These are phyloP conservation scores for Spizellomyces sp. DNA, from an alignment of 192 early-diverging fungal species.

Conservation along the genomic window DNA sequence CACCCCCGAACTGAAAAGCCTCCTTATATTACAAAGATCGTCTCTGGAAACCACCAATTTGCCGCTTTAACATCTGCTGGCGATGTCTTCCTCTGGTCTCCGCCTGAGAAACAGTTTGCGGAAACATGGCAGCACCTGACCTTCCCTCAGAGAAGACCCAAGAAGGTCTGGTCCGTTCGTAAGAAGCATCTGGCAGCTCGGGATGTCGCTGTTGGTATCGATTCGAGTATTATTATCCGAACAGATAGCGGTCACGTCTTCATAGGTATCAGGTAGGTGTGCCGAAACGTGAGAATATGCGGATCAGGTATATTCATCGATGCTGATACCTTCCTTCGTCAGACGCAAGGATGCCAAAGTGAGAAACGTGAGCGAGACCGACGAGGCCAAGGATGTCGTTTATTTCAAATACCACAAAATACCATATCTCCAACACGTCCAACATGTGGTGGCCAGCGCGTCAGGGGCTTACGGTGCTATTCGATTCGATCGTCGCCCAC, in stretches of 20 bases:
- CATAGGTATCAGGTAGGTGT: constrained; percentile 45
- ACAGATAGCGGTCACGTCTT: constrained; percentile 70
- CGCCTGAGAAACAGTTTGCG: constrained; percentile 33
- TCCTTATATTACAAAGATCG: constrained; percentile 30
- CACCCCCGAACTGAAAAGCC: constrained; percentile 2
- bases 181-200: constrained; percentile 48
- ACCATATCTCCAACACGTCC: constrained; percentile 61
- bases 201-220: constrained; percentile 70
- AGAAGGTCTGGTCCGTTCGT: constrained; percentile 60
- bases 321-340: constrained; percentile 8
- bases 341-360: constrained; percentile 35
- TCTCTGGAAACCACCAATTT: constrained; percentile 49
- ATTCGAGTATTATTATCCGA: constrained; percentile 65
- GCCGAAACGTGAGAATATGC: no score
- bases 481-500: constrained; percentile 52
- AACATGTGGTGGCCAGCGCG: constrained; percentile 57
- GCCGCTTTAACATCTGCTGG: constrained; percentile 43
- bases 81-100: constrained; percentile 64
- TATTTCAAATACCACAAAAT: constrained; percentile 60
- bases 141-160: constrained; percentile 48
- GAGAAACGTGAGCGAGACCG: constrained; percentile 16
- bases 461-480: constrained; percentile 69
- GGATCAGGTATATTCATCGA: constrained; percentile 2
- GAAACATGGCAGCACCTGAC: constrained; percentile 40
- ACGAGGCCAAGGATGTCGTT: constrained; percentile 2